A percentile compares a stretch with the other conserved stretches of the same genome.
Evolutionary conservation across 2,329 filamentous ascomycete genomes (phyloP).

Genomic region (Mycogone perniciosa): DNA sequence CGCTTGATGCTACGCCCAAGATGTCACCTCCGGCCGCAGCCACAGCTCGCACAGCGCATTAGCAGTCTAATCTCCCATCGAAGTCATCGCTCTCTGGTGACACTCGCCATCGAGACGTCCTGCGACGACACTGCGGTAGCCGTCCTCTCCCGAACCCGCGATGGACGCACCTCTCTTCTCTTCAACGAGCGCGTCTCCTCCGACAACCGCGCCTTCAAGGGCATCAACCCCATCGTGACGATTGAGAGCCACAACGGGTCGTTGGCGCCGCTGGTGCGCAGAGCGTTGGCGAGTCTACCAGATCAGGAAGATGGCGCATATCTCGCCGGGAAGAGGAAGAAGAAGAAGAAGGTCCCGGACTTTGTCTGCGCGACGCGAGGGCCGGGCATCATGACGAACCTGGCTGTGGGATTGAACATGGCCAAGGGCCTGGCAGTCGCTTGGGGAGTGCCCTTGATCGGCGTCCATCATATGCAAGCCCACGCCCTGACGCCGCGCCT

Average conservation of each 20-base stretch:
- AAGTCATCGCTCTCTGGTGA: slow-evolving; percentile 35
- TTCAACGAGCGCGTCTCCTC: slow-evolving; percentile 80
- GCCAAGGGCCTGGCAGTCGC: slow-evolving; percentile 83
- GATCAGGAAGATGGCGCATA: slow-evolving; percentile 10
- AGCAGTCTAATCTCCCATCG: too few relatives aligned
- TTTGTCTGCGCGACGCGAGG: slow-evolving; percentile 87
- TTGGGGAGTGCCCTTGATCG: slow-evolving; percentile 76
- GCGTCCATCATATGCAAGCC: slow-evolving; percentile 95
- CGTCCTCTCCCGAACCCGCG: slow-evolving; percentile 57
- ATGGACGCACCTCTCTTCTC: slow-evolving; percentile 50
- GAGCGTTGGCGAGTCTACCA: slow-evolving; percentile 53
- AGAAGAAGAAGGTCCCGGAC: slow-evolving; percentile 52
- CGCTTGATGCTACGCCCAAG: too few relatives aligned
- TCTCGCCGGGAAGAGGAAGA: background rate
- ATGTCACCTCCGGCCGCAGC: too few relatives aligned
- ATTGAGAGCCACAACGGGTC: slow-evolving; percentile 68
- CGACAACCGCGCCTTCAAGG: slow-evolving; percentile 66
- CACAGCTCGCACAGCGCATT: too few relatives aligned
- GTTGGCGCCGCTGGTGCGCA: slow-evolving; percentile 61
- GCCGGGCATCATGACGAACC: slow-evolving; percentile 77
- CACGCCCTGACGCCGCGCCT: slow-evolving; percentile 86
- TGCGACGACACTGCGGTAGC: slow-evolving; percentile 94
- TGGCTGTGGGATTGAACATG: slow-evolving; percentile 71
- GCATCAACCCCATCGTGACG: slow-evolving; percentile 73
- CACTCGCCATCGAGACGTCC: slow-evolving; percentile 73